Conservation (phyloP, 2,329 filamentous ascomycete species). For the Emmonsiellopsis sp. region DNA sequence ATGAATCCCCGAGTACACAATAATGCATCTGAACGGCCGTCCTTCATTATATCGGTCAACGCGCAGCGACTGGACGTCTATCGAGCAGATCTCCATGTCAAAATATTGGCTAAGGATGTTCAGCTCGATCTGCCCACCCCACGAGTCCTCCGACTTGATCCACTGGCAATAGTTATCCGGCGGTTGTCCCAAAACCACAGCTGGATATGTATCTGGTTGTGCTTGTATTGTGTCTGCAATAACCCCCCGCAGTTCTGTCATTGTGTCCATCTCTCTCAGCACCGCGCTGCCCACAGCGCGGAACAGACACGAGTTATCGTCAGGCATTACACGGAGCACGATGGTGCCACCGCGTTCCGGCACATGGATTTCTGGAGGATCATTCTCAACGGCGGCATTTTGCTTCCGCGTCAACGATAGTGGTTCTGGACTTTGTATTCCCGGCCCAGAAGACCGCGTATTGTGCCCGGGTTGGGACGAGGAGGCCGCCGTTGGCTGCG, state of each 20-base stretch:
- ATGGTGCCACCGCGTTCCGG: slow-evolving; percentile 48
- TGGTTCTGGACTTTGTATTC: slow-evolving; percentile 10
- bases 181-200: slow-evolving; percentile 64
- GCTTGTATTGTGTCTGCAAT: slow-evolving; percentile 70
- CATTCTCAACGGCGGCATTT: slow-evolving; percentile 34
- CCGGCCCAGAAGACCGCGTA: not conserved
- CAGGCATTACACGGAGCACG: slow-evolving; percentile 87
- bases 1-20: slow-evolving; percentile 88
- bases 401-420: slow-evolving; percentile 25
- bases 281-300: slow-evolving; percentile 76
- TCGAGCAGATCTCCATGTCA: slow-evolving; percentile 72
- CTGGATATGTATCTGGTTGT: slow-evolving; percentile 63
- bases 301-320: slow-evolving; percentile 93
- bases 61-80: slow-evolving; percentile 63
- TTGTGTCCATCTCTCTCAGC: slow-evolving; percentile 56
- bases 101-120: slow-evolving; percentile 78
- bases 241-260: slow-evolving; percentile 65
- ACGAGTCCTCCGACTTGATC: slow-evolving; percentile 71
- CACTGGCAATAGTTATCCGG: slow-evolving; percentile 70
- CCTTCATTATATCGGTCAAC: slow-evolving; percentile 74
- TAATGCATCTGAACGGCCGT: slow-evolving; percentile 58
- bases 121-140: slow-evolving; percentile 89
- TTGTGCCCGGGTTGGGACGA: not conserved
- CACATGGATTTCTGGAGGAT: slow-evolving; percentile 54
- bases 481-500: not conserved